Evolutionary conservation across 2,329 filamentous ascomycete species (phyloP), one percentile per base, ranked within the genome.

Genomic region (Aspergillus sp.): DNA sequence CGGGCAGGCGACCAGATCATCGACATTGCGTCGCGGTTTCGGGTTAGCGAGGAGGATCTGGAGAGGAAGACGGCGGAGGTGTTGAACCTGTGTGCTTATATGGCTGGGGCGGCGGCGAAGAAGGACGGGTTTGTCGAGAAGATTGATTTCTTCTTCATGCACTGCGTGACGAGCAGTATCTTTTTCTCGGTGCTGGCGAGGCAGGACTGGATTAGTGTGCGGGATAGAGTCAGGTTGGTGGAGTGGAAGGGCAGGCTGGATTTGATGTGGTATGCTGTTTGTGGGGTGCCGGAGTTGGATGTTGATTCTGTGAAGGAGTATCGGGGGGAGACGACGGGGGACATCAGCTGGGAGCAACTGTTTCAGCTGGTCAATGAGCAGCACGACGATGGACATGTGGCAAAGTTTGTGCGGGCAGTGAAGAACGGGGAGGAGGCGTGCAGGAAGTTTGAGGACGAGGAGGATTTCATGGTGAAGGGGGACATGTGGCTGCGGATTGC

Each of bases 121-220:
- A 27, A 46, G 15, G 27, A 19, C 1, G 51, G 56, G 15, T 40
- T 23, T 14, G 21, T 7, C 46, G 27, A 19, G 6, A 58, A 58
- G 52, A 43, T 58, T 12, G 56, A 58, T 33, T 58, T 58, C 25
- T 58, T 58, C 41, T 58, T 45, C 51, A 58, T 58, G 46, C 56
- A 58, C 14, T 45, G 37, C 0, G 45, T 58, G 9, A 58, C 52
- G 15, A 55, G 52, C 47, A 44, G 45, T 15, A 14, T 58, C 23
- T 52, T 58, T 11, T 41, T 58, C 33, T 52, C 40, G 11, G 46
- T 55, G 21, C 31, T 58, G 4, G 17, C 14, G 4, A n/a, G 33
- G 1, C 52, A 51, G 31, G 19, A 31, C 19, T 58, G 52, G 46
- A 46, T 58, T 15, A 17, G 15, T 6, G 11, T 47, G 14, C 19